Base-by-base conservation (phyloP, 495 filamentous ascomycete species). In the Tuber aestivum region DNA sequence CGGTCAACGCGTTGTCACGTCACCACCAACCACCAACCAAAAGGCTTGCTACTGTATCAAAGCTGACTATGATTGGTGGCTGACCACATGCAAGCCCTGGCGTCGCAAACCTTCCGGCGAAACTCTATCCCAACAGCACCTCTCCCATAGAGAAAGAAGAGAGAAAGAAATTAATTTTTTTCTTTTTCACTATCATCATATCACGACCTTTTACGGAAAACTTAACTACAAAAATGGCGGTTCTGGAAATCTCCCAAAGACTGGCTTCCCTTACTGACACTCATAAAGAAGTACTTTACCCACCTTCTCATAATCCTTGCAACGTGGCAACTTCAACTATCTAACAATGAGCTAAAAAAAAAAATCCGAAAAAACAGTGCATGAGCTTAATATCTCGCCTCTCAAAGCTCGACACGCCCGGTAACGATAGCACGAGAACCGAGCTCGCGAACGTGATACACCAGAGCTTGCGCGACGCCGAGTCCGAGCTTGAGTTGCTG, bases 371-470 rank as follows among this genome's bases (percentile, higher is more conserved):
- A 35, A 75, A 70, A 27, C 14, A 83, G 81, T 81, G 81, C 74
- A 83, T 81, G 81, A 21, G 73, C 68, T 71, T 78, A 69, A 83
- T 83, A 73, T 40, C 81, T 18, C 73, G 74, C 16, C 81, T 83
- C 73, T 78, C 78, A 2, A 83, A 83, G 42, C 78, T 83, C 70
- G 80, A 75, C 5, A 72, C 77, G 21, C 7, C 73, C 2, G 71
- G 70, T 9, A 75, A 71, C 32, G 80, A 82, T 4, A 70, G 77
- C n/a, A 71, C 77, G 20, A 74, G 91, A 44, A 75, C 90, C n/a
- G 95, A 97, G 82, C 88, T 99, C 14, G 89, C 89, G 71, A 84
- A 89, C 37, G 93, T 95, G 82, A 97, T 97, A 74, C 93, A 93
- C 80, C 89, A 92, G 78, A 87, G 87, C 72, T 85, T 99, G 70